Evolutionary conservation across 2,329 filamentous ascomycete species (phyloP).

Genomic region (Ampelomyces quisqualis): DNA sequence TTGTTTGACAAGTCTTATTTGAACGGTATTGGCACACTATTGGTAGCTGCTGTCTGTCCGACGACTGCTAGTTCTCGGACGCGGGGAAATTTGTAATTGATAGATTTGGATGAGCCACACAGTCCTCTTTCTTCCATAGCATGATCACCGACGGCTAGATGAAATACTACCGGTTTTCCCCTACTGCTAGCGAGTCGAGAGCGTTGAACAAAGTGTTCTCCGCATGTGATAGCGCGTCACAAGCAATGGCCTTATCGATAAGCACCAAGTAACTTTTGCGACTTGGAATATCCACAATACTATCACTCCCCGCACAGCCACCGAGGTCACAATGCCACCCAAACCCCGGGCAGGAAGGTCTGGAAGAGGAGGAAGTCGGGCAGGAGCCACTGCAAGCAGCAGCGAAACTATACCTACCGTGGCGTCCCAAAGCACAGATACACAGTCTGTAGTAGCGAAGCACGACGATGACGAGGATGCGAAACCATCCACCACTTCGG

Average conservation of each 20-base stretch:
- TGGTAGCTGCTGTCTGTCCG: constrained; percentile 19
- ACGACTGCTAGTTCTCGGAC: constrained; percentile 8
- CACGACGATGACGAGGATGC: constrained; percentile 17
- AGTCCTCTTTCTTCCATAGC: background rate
- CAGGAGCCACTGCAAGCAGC: constrained; percentile 13
- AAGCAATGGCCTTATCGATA: constrained; percentile 36
- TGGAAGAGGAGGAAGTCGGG: constrained; percentile 22
- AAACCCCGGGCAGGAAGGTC: constrained; percentile 22
- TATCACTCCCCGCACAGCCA: background rate
- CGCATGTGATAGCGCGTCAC: constrained; percentile 25
- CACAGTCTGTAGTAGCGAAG: constrained; percentile 18
- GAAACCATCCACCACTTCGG: constrained; percentile 14
- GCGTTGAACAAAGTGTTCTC: no score
- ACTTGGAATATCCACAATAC: constrained; percentile 6
- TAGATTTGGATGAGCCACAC: constrained; percentile 17
- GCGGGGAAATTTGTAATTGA: constrained; percentile 29
- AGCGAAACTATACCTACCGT: constrained; percentile 16
- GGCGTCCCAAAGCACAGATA: constrained; percentile 18
- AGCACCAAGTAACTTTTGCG: constrained; percentile 21
- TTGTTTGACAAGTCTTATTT: no score
- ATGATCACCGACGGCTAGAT: constrained; percentile 5
- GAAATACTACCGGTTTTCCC: constrained; percentile 1
- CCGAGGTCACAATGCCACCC: constrained; percentile 27
- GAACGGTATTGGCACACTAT: constrained; percentile 13
- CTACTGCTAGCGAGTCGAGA: no score